These are phyloP conservation scores for Yarrowia sp. DNA, from an alignment of 805 yeast species.

Conservation along the genomic window DNA sequence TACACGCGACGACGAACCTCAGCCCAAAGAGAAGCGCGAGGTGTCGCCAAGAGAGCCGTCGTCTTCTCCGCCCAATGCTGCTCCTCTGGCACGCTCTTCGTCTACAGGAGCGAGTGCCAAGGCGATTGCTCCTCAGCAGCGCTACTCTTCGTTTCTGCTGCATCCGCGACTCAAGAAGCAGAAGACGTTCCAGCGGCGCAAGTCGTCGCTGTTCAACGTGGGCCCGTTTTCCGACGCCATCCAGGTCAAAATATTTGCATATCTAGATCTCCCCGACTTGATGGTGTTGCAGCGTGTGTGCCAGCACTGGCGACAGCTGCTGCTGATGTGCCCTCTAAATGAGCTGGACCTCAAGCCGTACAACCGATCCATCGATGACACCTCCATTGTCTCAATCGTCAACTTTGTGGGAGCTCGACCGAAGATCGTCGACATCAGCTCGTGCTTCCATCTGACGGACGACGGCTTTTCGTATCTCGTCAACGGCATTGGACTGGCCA, in stretches of 20 bases:
- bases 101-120: neutral
- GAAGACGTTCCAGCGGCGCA: constrained; percentile 39
- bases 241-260: constrained; percentile 52
- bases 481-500: constrained; percentile 69
- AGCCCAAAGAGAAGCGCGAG: neutral
- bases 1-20: neutral
- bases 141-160: constrained; percentile 7
- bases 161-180: constrained; percentile 28
- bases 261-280: constrained; percentile 54
- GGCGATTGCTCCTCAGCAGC: neutral
- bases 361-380: constrained; percentile 60
- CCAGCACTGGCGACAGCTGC: constrained; percentile 65
- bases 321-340: constrained; percentile 55
- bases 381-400: constrained; percentile 55
- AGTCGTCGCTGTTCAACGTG: constrained; percentile 56
- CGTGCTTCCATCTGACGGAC: constrained; percentile 75
- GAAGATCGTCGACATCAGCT: constrained; percentile 56
- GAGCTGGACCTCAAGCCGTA: constrained; percentile 62
- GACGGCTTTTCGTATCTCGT: constrained; percentile 70
- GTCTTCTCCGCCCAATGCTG: neutral
- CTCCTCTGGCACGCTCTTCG: neutral
- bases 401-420: constrained; percentile 73
- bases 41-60: neutral
- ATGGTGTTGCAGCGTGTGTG: constrained; percentile 61
- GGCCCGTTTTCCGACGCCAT: constrained; percentile 64